A percentile compares a stretch with the other conserved stretches of the same genome.
phyloP scores from a whole-genome alignment of 2,329 filamentous ascomycete genomes.

The Epichloe scottii region DNA sequence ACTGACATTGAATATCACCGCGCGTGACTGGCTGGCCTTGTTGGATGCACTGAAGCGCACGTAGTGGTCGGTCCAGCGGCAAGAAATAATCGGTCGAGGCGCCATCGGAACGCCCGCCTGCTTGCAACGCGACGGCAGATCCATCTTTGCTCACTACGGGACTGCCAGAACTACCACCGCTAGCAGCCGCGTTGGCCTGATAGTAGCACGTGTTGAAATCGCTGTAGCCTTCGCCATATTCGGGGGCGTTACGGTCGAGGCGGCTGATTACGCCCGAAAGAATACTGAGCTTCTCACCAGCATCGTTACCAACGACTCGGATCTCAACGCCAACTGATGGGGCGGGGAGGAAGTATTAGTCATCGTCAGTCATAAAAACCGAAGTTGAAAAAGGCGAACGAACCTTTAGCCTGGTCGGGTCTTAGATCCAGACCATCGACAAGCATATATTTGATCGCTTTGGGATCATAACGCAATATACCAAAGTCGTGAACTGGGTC shows the following conservation, averaged over 20 bases:
- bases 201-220: constrained; percentile 97
- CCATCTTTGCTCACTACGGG: constrained; percentile 95
- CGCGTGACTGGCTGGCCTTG: constrained; percentile 63
- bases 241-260: constrained; percentile 93
- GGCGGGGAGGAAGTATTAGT: constrained; percentile 8
- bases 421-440: constrained; percentile 67
- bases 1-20: constrained; percentile 96
- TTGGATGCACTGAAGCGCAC: constrained; percentile 78
- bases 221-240: constrained; percentile 95
- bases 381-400: constrained; percentile 8
- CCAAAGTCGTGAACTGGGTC: constrained; percentile 98
- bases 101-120: constrained; percentile 84
- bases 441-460: constrained; percentile 94
- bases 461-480: constrained; percentile 90
- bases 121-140: constrained; percentile 82
- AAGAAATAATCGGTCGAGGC: constrained; percentile 97
- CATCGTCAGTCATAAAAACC: background rate
- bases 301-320: constrained; percentile 94
- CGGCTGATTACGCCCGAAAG: constrained; percentile 94
- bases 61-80: constrained; percentile 77
- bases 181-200: constrained; percentile 91
- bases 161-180: constrained; percentile 94
- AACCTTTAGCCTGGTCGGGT: constrained; percentile 68
- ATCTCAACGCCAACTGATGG: constrained; percentile 74
- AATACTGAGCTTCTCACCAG: constrained; percentile 96